Conservation (phyloP, 495 filamentous ascomycete genomes). For the Viridothelium virens region DNA sequence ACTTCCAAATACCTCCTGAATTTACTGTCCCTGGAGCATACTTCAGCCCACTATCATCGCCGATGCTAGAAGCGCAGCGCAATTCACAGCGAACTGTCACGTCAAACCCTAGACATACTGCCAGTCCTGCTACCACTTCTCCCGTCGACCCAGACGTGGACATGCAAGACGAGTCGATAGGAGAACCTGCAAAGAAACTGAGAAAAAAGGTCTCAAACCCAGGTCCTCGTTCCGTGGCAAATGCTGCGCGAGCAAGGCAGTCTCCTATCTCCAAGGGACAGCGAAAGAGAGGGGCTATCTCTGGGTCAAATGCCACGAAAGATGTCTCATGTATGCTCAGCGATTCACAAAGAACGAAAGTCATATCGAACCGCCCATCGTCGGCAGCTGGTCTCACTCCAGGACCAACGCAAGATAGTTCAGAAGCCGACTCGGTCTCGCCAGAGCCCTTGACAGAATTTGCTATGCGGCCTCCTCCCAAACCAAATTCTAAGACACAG, state of each 20-base stretch:
- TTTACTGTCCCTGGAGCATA: conserved; percentile 81
- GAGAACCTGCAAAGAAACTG: conserved; percentile 21
- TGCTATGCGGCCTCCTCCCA: conserved; percentile 64
- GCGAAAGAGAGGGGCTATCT: conserved; percentile 53
- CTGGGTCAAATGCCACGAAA: conserved; percentile 49
- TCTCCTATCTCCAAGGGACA: conserved; percentile 81
- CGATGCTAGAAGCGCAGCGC: conserved; percentile 71
- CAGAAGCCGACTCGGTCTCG: conserved; percentile 61
- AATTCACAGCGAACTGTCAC: conserved; percentile 15
- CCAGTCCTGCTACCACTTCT: conserved; percentile 31
- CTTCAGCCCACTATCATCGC: conserved; percentile 90
- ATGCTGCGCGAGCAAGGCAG: conserved; percentile 45
- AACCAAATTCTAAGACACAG: conserved; percentile 41
- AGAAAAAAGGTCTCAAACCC: conserved; percentile 29
- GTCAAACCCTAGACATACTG: conserved; percentile 24
- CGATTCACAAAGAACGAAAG: conserved; percentile 28
- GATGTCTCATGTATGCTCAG: conserved; percentile 33
- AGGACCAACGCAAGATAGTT: conserved; percentile 43
- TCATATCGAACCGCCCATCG: conserved; percentile 15
- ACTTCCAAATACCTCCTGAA: conserved; percentile 68
- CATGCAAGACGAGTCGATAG: conserved; percentile 24
- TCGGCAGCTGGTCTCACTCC: conserved; percentile 1
- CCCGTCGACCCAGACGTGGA: conserved; percentile 32
- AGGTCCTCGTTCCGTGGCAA: conserved; percentile 27
- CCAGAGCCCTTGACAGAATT: conserved; percentile 62